These are phyloP conservation scores for Citrullus amarus DNA, from an alignment of 306 rosid genomes.

Conservation along the genomic window DNA sequence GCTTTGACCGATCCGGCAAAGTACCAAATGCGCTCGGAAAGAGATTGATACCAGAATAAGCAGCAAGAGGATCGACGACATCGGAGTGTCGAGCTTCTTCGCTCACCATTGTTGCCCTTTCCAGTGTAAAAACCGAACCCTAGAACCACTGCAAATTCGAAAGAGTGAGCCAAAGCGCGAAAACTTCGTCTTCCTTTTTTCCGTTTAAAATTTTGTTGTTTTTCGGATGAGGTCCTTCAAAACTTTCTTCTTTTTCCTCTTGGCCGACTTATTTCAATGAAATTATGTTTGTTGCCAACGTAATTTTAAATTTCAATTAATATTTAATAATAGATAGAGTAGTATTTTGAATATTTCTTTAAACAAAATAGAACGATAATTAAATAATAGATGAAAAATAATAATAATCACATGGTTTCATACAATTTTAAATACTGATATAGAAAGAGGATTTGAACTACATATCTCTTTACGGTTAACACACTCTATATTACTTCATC, in stretches of 20 bases:
- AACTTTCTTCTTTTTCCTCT: background rate
- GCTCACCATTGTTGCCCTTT: slow-evolving; percentile 21
- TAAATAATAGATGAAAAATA: too few species aligned
- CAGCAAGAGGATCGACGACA: slow-evolving; percentile 39
- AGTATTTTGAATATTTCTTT: too few species aligned
- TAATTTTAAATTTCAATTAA: background rate
- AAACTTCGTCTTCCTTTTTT: background rate
- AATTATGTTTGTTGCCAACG: background rate
- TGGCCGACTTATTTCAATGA: background rate
- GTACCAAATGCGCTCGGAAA: slow-evolving; percentile 20
- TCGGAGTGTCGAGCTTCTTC: slow-evolving; percentile 15
- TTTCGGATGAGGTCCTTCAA: slow-evolving; percentile 4
- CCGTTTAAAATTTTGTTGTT: background rate
- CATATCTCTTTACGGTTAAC: too few species aligned
- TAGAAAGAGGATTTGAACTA: too few species aligned
- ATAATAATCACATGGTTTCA: too few species aligned
- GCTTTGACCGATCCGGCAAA: slow-evolving; percentile 15
- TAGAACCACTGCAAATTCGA: slow-evolving; percentile 2
- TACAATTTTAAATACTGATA: too few species aligned
- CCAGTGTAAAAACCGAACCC: background rate
- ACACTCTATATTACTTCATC: too few species aligned
- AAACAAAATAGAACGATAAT: too few species aligned
- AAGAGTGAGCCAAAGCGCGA: background rate
- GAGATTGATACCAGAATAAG: slow-evolving; percentile 43
- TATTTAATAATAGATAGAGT: background rate